Evolutionary conservation across 139 green algal genomes (phyloP).

Genomic region (Gonium pectorale): DNA sequence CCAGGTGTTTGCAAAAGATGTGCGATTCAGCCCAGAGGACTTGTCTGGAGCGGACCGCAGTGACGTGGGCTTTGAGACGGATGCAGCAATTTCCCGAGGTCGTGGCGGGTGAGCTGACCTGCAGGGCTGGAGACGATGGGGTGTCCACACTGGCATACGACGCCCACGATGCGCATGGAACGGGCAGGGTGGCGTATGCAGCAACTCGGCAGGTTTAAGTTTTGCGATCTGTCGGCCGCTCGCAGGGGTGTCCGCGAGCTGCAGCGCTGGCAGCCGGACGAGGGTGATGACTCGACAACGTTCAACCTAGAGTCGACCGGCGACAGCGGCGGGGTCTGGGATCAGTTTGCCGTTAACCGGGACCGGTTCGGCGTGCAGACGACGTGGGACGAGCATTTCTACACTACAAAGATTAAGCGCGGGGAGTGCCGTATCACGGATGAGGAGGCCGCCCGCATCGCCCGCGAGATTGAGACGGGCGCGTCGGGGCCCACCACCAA

Average conservation of each 20-base stretch:
- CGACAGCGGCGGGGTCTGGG: conserved; percentile 69
- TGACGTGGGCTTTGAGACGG: conserved; percentile 78
- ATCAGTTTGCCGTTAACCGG: conserved; percentile 94
- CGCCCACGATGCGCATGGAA: too few relatives aligned
- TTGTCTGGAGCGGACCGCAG: conserved; percentile 58
- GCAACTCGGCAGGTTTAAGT: too few relatives aligned
- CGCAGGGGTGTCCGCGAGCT: conserved; percentile 73
- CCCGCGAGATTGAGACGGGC: conserved; percentile 82
- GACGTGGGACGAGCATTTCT: conserved; percentile 81
- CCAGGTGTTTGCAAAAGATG: conserved; percentile 73
- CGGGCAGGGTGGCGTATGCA: too few relatives aligned
- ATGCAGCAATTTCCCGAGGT: conserved; percentile 79
- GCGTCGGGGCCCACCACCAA: conserved; percentile 59
- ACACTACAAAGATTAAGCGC: conserved; percentile 57
- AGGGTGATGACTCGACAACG: conserved; percentile 26
- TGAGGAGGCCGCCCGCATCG: conserved; percentile 81
- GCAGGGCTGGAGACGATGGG: too few relatives aligned
- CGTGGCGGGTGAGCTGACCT: conserved; percentile 67
- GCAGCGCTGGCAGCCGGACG: conserved; percentile 80
- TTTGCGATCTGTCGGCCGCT: not conserved
- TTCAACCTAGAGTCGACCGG: conserved; percentile 56
- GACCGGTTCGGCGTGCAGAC: conserved; percentile 87
- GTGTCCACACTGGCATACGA: too few relatives aligned
- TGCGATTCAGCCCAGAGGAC: conserved; percentile 72
- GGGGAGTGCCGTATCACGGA: conserved; percentile 74